Conservation (phyloP, 305 asterid genomes). For the Fraxinus sp. region DNA sequence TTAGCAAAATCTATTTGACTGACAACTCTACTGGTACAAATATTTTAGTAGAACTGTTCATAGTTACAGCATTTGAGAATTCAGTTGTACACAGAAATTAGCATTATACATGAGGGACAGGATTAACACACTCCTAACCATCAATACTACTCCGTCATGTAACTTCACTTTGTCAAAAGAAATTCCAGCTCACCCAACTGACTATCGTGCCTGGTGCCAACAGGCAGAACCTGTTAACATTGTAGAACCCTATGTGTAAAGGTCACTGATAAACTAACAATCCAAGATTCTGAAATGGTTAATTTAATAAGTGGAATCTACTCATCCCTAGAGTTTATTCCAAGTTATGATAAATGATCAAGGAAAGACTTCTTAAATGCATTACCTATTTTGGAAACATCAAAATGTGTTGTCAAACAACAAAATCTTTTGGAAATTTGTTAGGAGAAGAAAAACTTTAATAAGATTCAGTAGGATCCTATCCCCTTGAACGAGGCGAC, state of each 20-base stretch:
- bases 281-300: background rate
- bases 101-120: background rate
- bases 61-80: background rate
- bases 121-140: background rate
- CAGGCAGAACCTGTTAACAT: background rate
- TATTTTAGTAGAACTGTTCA: background rate
- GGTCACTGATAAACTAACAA: constrained; percentile 1
- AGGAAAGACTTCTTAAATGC: background rate
- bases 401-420: background rate
- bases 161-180: background rate
- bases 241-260: background rate
- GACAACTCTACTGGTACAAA: background rate
- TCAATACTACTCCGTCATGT: background rate
- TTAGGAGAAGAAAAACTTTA: background rate
- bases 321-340: background rate
- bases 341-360: background rate
- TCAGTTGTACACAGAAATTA: background rate
- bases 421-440: background rate
- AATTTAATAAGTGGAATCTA: background rate
- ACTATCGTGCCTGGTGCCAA: background rate
- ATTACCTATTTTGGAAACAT: background rate
- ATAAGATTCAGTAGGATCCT: background rate
- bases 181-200: background rate
- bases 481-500: background rate
- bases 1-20: background rate